Base-by-base conservation (phyloP, 106 monocot genomes). In the Hemerocallis citrina region DNA sequence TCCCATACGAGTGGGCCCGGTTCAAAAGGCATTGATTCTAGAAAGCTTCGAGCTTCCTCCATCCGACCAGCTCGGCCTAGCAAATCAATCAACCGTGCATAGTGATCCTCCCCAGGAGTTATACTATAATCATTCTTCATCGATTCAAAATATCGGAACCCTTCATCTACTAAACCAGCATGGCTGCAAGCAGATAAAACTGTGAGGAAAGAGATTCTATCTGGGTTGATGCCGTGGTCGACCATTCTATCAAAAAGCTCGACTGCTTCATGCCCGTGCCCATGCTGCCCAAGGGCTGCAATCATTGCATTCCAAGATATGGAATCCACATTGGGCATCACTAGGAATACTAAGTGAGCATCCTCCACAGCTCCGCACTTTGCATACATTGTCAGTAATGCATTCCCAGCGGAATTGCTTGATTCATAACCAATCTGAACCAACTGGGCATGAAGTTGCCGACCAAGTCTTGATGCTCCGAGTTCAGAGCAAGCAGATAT, bases 261-360 rank as follows among this genome's bases (percentile, higher is more conserved):
- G 36, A 91, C 63, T 58, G 96, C 84, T 33, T 90, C 84, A 34
- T 5, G 34, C 14, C 96, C 96, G 57, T 88, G 75, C 21, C 96
- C 96, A 59, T 96, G 96, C 29, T 96, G 96, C 41, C 81, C 91
- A 58, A 96, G 66, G 37, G 91, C 96, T 1, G 91, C 82, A 10
- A 96, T 79, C 77, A 96, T 91, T 17, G 96, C 75, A 75, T 96
- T 96, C 86, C 90, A 96, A 25, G 96, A 91, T 11, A 96, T 79
- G 33, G 65, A 66, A 34, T 96, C 96, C 13, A 79, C 15, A 62
- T 74, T 62, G 25, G 81, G 84, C 96, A 96, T 96, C 46, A 56
- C 56, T 50, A 76, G 59, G 49, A 96, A 96, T 10, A 87, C 76
- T 9, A 62, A 49, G 31, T 75, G 74, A 22, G 82, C 82, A 38